These are phyloP conservation scores for Lachancea sp. DNA, from an alignment of 805 yeast genomes.

Conservation along the genomic window DNA sequence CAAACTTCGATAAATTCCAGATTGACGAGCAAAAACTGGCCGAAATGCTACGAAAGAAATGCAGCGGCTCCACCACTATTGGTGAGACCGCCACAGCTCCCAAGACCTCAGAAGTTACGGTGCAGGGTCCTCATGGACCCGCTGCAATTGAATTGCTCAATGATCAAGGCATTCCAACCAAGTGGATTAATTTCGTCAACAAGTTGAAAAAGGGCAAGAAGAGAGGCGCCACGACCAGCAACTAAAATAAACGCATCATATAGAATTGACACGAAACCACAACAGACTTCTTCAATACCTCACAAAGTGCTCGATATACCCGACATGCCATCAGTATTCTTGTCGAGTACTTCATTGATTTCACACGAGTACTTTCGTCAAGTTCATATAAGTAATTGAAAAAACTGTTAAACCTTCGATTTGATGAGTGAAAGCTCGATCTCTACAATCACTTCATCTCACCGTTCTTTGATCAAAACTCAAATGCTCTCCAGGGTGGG, in stretches of 20 bases:
- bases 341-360: not conserved
- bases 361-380: not conserved
- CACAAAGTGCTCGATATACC: too few relatives aligned
- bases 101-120: slow-evolving; percentile 59
- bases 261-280: not conserved
- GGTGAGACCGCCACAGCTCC: slow-evolving; percentile 50
- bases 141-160: slow-evolving; percentile 50
- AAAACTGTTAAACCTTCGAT: not conserved
- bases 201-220: slow-evolving; percentile 52
- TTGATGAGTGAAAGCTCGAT: not conserved
- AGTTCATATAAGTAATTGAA: not conserved
- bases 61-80: slow-evolving; percentile 84
- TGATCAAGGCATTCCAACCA: slow-evolving; percentile 55
- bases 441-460: too few relatives aligned
- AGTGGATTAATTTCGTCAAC: slow-evolving; percentile 62
- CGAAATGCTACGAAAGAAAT: slow-evolving; percentile 61
- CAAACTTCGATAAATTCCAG: slow-evolving; percentile 60
- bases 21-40: slow-evolving; percentile 62
- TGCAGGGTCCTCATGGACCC: slow-evolving; percentile 85
- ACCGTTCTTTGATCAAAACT: too few relatives aligned
- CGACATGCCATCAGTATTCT: not conserved
- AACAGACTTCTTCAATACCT: too few relatives aligned
- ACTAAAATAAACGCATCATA: too few relatives aligned
- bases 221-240: too few relatives aligned
- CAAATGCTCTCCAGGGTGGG: slow-evolving; percentile 3